Percentiles rank a stretch among this genome's conserved stretches.
Conservation (phyloP, 371 early-diverging fungal species). For the Thermomucor indicae-seudaticae region DNA sequence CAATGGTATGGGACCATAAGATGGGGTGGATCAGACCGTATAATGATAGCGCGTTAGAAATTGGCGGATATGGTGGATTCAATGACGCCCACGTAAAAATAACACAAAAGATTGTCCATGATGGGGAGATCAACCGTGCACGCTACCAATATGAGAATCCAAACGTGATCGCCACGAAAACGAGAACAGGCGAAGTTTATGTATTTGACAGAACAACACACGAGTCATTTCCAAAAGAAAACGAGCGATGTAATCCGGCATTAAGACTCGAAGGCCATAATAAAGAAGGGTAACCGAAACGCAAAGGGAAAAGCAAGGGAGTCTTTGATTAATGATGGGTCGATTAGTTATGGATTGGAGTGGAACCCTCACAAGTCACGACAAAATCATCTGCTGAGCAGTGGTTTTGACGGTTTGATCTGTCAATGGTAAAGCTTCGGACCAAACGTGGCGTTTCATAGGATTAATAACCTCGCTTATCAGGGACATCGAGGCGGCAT, state of each 20-base stretch:
- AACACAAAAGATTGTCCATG: constrained; percentile 91
- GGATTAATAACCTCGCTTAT: not conserved
- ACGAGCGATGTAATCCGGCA: constrained; percentile 82
- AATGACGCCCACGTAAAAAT: constrained; percentile 83
- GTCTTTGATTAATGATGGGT: not conserved
- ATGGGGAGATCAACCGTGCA: constrained; percentile 96
- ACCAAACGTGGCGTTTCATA: not conserved
- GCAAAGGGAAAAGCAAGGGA: not conserved
- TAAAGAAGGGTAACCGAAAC: constrained; percentile 81
- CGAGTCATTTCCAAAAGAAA: constrained; percentile 69
- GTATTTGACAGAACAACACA: constrained; percentile 98
- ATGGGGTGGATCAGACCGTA: not conserved
- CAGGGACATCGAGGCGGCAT: constrained; percentile 38
- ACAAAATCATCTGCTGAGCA: constrained; percentile 76
- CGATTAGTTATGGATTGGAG: constrained; percentile 67
- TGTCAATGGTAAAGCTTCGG: constrained; percentile 61
- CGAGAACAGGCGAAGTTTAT: constrained; percentile 92
- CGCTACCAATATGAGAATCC: constrained; percentile 95
- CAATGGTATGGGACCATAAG: constrained; percentile 4
- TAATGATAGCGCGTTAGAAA: constrained; percentile 39
- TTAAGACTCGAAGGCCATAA: constrained; percentile 87
- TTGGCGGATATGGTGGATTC: constrained; percentile 76
- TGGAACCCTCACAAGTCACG: constrained; percentile 64
- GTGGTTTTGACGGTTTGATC: constrained; percentile 82
- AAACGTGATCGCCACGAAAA: constrained; percentile 96